A percentile compares a stretch with the other conserved stretches of the same genome.
These are phyloP conservation scores for Amesomyces nigricolor DNA, from an alignment of 2,329 filamentous ascomycete genomes.

Conservation along the genomic window DNA sequence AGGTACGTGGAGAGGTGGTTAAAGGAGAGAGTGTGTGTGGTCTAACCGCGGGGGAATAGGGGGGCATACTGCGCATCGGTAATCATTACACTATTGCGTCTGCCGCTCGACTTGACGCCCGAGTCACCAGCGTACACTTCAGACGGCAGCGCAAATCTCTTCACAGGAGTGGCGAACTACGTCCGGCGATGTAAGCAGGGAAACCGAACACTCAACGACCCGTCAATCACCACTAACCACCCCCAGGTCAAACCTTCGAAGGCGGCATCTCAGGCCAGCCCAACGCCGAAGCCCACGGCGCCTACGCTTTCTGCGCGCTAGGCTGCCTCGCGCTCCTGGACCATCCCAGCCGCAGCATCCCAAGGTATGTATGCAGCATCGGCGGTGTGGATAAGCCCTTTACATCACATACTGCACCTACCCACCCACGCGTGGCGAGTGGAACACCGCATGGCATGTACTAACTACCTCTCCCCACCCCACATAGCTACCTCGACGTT, in stretches of 20 bases:
- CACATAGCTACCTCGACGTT: constrained; percentile 65
- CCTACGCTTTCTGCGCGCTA: constrained; percentile 91
- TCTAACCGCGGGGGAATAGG: constrained; percentile 37
- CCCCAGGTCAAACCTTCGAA: constrained; percentile 80
- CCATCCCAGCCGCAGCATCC: constrained; percentile 67
- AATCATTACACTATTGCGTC: constrained; percentile 72
- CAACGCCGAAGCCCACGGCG: constrained; percentile 87
- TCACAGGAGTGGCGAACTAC: constrained; percentile 71
- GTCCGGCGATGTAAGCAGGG: constrained; percentile 66
- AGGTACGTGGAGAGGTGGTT: constrained; percentile 45
- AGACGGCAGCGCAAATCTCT: constrained; percentile 58
- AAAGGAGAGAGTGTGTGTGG: no score
- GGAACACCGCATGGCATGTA: constrained; percentile 23
- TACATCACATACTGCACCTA: constrained; percentile 2
- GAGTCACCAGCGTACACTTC: constrained; percentile 62
- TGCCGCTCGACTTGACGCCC: constrained; percentile 72
- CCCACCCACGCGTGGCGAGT: constrained; percentile 35
- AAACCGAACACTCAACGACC: neutral
- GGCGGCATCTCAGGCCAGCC: constrained; percentile 86
- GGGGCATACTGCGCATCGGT: constrained; percentile 90
- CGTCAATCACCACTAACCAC: constrained; percentile 1
- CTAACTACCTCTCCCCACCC: neutral
- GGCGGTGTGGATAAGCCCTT: neutral
- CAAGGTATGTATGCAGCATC: constrained; percentile 57
- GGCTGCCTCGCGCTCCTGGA: constrained; percentile 84